Evolutionary conservation across 2,329 filamentous ascomycete species (phyloP).

Genomic region (Clonostachys rhizophaga): DNA sequence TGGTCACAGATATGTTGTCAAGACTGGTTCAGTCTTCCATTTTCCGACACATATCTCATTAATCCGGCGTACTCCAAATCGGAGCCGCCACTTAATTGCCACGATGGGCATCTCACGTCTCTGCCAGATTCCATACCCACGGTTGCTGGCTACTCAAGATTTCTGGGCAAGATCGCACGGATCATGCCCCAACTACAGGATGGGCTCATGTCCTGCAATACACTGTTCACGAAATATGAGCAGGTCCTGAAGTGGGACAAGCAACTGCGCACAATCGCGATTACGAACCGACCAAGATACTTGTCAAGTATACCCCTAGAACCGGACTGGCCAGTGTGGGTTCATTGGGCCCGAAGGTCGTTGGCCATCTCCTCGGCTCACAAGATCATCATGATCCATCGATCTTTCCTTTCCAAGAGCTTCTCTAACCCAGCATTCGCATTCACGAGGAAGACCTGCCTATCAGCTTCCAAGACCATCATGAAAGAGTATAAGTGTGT

Average conservation of each 20-base stretch:
- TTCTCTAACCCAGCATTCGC: constrained; percentile 21
- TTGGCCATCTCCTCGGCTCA: constrained; percentile 29
- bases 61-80: constrained; percentile 25
- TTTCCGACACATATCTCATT: constrained; percentile 30
- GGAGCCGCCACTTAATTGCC: constrained; percentile 19
- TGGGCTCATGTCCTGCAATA: constrained; percentile 21
- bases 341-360: constrained; percentile 23
- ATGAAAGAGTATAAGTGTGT: constrained; percentile 17
- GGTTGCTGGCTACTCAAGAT: constrained; percentile 15
- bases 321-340: constrained; percentile 19
- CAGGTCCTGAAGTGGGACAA: constrained; percentile 24
- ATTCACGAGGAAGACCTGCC: constrained; percentile 25
- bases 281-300: constrained; percentile 17
- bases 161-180: constrained; percentile 20
- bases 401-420: constrained; percentile 24
- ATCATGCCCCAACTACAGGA: constrained; percentile 25
- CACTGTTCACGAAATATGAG: constrained; percentile 25
- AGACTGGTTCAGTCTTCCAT: constrained; percentile 28
- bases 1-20: constrained; percentile 30
- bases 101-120: constrained; percentile 19
- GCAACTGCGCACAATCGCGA: constrained; percentile 23
- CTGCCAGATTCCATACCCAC: constrained; percentile 12
- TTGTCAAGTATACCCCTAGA: constrained; percentile 16
- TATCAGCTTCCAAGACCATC: constrained; percentile 30
- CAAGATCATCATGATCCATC: constrained; percentile 36